Evolutionary conservation across 2,329 filamentous ascomycete species (phyloP).

Genomic region (Dothistroma pini): DNA sequence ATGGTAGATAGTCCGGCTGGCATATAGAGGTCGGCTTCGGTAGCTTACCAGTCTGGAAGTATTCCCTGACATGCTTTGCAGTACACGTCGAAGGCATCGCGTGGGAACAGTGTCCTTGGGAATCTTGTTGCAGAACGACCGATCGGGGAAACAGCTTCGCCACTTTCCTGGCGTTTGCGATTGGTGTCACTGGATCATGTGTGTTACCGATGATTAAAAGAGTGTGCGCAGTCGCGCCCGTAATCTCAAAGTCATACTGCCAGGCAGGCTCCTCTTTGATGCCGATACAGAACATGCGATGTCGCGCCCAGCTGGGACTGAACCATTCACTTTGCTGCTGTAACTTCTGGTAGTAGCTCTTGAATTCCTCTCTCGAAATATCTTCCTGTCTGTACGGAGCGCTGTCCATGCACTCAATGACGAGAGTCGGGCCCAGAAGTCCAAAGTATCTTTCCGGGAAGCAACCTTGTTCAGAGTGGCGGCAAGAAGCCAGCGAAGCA

Average conservation of each 20-base stretch:
- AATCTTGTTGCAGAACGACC: constrained; percentile 30
- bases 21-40: constrained; percentile 16
- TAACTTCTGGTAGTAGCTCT: constrained; percentile 7
- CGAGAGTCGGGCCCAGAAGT: constrained; percentile 9
- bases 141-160: constrained; percentile 30
- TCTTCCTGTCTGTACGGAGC: neutral
- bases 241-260: constrained; percentile 1
- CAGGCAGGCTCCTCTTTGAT: constrained; percentile 8
- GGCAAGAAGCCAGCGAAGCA: constrained; percentile 6
- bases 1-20: constrained; percentile 11
- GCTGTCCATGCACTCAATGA: constrained; percentile 14
- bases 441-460: constrained; percentile 10
- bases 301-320: constrained; percentile 12
- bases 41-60: constrained; percentile 33
- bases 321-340: constrained; percentile 12
- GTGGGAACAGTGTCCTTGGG: constrained; percentile 26
- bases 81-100: constrained; percentile 27
- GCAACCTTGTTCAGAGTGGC: constrained; percentile 5
- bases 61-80: constrained; percentile 24
- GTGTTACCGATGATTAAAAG: constrained; percentile 34
- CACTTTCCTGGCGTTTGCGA: constrained; percentile 33
- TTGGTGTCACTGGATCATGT: constrained; percentile 34
- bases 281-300: constrained; percentile 10
- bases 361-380: constrained; percentile 6
- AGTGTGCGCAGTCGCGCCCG: constrained; percentile 29